A percentile compares a stretch with the other conserved stretches of the same genome.
These are phyloP conservation scores for Dicorynia guianensis DNA, from an alignment of 306 rosid genomes.

Conservation along the genomic window DNA sequence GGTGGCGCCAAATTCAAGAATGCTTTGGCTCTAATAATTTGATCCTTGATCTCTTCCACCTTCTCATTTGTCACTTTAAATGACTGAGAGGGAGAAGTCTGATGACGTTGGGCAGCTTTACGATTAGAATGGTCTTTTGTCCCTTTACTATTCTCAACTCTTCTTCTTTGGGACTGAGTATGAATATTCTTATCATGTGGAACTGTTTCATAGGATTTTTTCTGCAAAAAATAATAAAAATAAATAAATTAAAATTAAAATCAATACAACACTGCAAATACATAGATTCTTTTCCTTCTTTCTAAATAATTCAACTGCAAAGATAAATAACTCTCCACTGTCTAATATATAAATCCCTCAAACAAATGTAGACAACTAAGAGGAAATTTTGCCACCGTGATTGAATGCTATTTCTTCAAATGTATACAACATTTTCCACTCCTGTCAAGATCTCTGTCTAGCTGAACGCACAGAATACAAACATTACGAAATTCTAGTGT, in stretches of 20 bases:
- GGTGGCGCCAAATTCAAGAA: slow-evolving; percentile 77
- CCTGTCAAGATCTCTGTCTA: slow-evolving; percentile 2
- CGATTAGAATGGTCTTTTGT: slow-evolving; percentile 33
- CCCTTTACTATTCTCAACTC: slow-evolving; percentile 45
- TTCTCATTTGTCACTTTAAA: slow-evolving; percentile 54
- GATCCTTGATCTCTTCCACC: slow-evolving; percentile 82
- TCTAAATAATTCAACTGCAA: not conserved
- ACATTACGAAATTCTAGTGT: not conserved
- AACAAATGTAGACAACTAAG: slow-evolving; percentile 4
- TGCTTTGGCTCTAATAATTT: slow-evolving; percentile 82
- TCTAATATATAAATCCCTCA: slow-evolving; percentile 4
- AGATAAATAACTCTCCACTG: slow-evolving; percentile 19
- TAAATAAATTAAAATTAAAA: slow-evolving; percentile 17
- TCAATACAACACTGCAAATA: slow-evolving; percentile 15
- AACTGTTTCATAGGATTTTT: slow-evolving; percentile 42
- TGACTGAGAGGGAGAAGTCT: slow-evolving; percentile 39
- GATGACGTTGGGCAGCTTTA: slow-evolving; percentile 47
- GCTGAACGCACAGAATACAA: slow-evolving; percentile 11
- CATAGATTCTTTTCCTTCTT: not conserved
- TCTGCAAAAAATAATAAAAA: slow-evolving; percentile 46
- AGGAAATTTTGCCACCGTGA: slow-evolving; percentile 31
- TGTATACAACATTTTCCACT: slow-evolving; percentile 10
- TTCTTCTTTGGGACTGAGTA: slow-evolving; percentile 41
- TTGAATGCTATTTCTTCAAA: slow-evolving; percentile 14
- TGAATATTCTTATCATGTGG: slow-evolving; percentile 44